Base-by-base conservation (phyloP, 2,329 filamentous ascomycete species). In the Fusarium hostae region DNA sequence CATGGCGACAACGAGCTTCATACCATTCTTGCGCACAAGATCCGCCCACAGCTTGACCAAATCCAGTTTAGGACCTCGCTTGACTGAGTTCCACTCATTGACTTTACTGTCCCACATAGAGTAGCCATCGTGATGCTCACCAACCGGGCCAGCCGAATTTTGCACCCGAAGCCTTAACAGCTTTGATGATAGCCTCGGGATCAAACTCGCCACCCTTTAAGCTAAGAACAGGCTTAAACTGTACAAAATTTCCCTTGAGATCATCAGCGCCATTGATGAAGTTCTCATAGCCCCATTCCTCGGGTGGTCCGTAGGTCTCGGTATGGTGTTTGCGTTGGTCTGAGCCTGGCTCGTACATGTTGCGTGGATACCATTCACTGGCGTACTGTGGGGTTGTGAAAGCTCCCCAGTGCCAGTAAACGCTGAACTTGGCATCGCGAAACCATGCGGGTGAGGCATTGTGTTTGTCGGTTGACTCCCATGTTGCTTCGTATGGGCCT, bases 351-450 rank as follows among this genome's bases (percentile, higher is more conserved):
- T 63, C 44, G 5, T 68, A 68, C 65, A 68, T 68, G 22, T 68
- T 63, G 11, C 65, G 65, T 12, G 65, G 65, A 9, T 68, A 68
- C 65, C 65, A 68, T 20, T 68, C 65, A 6, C 50, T 68, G 11
- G 63, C 64, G 11, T 68, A 68, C 2, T 68, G 64, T 0, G 65
- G 56, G 5, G 65, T 68, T 0, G 65, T 68, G n/a, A 68, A 68
- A 3, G 64, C 65, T 18, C 65, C 65, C 65, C 65, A 68, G 47
- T 68, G 64, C 65, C 65, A 68, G 57, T 68, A 68, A 34, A 68
- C 64, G 1, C 64, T 64, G 10, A 68, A 68, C 5, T 68, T 68
- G 9, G 65, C 64, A 5, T 68, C 65, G 3, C 65, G 65, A 15
- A 68, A 68, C 65, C 65, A 68, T 58, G 58, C 57, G 1, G 64